Conservation (phyloP, 176 grass and related monocot species). For the Zizania latifolia region DNA sequence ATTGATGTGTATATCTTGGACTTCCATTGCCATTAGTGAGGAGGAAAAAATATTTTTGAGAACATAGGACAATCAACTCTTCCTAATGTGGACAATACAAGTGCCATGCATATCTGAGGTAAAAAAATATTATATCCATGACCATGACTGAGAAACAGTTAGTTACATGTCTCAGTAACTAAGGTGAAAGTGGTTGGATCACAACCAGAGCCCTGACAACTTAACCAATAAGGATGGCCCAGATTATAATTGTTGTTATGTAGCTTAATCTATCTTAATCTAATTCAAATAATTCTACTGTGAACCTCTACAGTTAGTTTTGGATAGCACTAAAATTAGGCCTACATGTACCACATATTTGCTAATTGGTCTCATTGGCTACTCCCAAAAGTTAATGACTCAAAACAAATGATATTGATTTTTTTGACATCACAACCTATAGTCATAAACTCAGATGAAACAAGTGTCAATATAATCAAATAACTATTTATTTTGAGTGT, state of each 20-base stretch:
- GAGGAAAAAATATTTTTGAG: not conserved
- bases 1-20: not conserved
- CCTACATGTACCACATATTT: not conserved
- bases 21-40: not conserved
- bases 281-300: not conserved
- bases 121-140: not conserved
- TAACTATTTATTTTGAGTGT: too few species aligned
- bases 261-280: not conserved
- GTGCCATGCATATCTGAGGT: not conserved
- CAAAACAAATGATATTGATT: too few species aligned
- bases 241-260: not conserved
- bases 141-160: slow-evolving; percentile 1
- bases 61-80: slow-evolving; percentile 4
- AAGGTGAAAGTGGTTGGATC: slow-evolving; percentile 30
- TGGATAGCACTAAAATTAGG: not conserved
- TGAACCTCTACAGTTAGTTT: not conserved
- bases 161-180: slow-evolving; percentile 28
- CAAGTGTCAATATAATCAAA: too few species aligned
- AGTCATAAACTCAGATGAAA: too few species aligned
- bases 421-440: too few species aligned
- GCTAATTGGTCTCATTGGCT: too few species aligned
- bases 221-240: not conserved
- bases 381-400: not conserved
- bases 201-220: not conserved
- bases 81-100: slow-evolving; percentile 1